Conservation (phyloP, 2,329 filamentous ascomycete species). For the Botrytis squamosa region DNA sequence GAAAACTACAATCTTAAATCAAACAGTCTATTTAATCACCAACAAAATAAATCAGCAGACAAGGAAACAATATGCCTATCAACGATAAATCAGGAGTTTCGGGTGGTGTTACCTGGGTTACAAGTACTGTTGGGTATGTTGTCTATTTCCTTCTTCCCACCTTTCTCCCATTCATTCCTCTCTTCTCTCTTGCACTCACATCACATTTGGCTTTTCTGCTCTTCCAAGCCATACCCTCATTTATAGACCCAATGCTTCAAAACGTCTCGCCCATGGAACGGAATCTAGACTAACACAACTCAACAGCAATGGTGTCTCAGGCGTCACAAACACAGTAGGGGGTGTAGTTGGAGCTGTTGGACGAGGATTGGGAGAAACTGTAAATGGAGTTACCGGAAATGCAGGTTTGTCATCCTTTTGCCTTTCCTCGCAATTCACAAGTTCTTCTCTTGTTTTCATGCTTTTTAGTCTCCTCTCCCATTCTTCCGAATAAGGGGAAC, state of each 20-base stretch:
- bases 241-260: neutral
- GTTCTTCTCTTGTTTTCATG: neutral
- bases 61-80: neutral
- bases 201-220: neutral
- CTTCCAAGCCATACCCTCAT: neutral
- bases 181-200: neutral
- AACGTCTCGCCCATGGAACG: too few species aligned
- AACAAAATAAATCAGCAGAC: neutral
- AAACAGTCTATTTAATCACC: neutral
- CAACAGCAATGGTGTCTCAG: constrained; percentile 28
- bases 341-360: constrained; percentile 32
- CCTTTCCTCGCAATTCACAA: neutral
- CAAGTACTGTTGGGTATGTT: constrained; percentile 26
- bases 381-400: constrained; percentile 30
- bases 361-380: constrained; percentile 32
- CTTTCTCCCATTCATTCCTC: neutral
- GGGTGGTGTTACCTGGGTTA: constrained; percentile 27
- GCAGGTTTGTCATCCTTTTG: neutral
- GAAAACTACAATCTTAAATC: neutral
- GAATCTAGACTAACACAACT: neutral
- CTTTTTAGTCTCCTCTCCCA: neutral
- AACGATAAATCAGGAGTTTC: constrained; percentile 26
- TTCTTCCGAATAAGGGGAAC: neutral
- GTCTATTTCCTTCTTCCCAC: too few species aligned
- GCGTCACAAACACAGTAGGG: constrained; percentile 31